Base-by-base conservation (phyloP, 495 filamentous ascomycete species). In the Letharia columbiana region DNA sequence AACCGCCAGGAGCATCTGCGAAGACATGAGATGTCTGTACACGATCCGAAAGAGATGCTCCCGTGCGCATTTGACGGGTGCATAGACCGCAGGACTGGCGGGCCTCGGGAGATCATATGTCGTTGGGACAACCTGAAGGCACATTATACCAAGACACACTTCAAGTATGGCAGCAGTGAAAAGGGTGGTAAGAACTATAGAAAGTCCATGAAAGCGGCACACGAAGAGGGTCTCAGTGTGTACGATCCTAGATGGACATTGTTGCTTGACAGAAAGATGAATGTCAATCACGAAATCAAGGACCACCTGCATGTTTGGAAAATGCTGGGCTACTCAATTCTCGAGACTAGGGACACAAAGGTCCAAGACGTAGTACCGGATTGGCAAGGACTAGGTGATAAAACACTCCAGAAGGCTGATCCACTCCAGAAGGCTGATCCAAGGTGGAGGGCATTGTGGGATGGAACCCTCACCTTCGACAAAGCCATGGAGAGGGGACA, bases 311-410 rank as follows among this genome's bases (percentile, higher is more conserved):
- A 47, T 2, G 54, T 35, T 35, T 69, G 67, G 67, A 69, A 61
- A 17, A 62, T 66, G 60, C 15, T 66, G 5, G 67, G 67, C 8
- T 69, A 65, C 37, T 65, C 63, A 0, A 66, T 69, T 23, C 40
- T 13, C 6, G 67, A 69, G 42, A 61, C 67, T 1, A 33, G 28
- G 9, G 9, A 47, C 31, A 66, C 47, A 6, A 56, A 31, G 35
- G 49, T 69, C 23, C 59, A 52, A 50, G 60, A 63, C n/a, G 20
- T 69, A 7, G 33, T 57, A 12, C 50, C 64, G 1, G 49, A 45
- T 10, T 69, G 35, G 10, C 42, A 18, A 7, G 31, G 12, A 5
- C 20, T 41, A 39, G 23, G 37, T 41, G 28, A 20, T 28, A 20
- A 28, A 28, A 33, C 12, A 6, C 2, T n/a, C 10, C 18, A n/a